Base-by-base conservation (phyloP, 371 early-diverging fungal species). In the Apophysomyces ossiformis region DNA sequence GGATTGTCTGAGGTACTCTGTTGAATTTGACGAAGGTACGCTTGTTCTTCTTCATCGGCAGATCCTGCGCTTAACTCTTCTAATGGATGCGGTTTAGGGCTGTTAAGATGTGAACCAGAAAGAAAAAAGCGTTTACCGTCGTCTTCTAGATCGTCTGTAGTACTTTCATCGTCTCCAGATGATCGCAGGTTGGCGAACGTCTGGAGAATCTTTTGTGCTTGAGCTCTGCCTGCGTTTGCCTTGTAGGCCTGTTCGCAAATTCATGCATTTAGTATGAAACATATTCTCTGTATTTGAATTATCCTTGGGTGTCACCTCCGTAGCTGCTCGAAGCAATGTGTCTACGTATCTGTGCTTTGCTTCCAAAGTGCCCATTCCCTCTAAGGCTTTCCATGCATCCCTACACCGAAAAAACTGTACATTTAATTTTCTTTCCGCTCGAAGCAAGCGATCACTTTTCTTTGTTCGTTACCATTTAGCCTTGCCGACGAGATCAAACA, bases 401-500 rank as follows among this genome's bases (percentile, higher is more conserved):
- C 74, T 73, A 13, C 37, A 26, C 41, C 32, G 32, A 54, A 21
- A 45, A 37, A n/a, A n/a, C 36, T 37, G 45, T 46, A 21, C 32
- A 26, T 2, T 46, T 38, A 36, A 37, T 50, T 15, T 35, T 41
- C 7, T 41, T 46, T 60, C 4, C 41, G 6, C 8, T 13, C 8
- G 11, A 15, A 6, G 15, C 37, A 13, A 12, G 12, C 38, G 36
- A 57, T 11, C 41, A 4, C 13, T 41, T 5, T 41, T 41, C 41
- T 41, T 41, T 41, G 32, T 26, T 26, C 32, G 32, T 41, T 41
- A 41, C 83, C 83, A 83, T 67, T 81, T 83, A 1, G 83, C 81
- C 64, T 78, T 68, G 16, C 83, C 83, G 50, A 79, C 76, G 39
- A 79, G 70, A 67, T 82, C 83, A 67, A 79, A 82, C 61, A 82